A percentile compares a stretch with the other conserved stretches of the same genome.
phyloP scores from a whole-genome alignment of 495 filamentous ascomycete species.

The Jackrogersella minutella region DNA sequence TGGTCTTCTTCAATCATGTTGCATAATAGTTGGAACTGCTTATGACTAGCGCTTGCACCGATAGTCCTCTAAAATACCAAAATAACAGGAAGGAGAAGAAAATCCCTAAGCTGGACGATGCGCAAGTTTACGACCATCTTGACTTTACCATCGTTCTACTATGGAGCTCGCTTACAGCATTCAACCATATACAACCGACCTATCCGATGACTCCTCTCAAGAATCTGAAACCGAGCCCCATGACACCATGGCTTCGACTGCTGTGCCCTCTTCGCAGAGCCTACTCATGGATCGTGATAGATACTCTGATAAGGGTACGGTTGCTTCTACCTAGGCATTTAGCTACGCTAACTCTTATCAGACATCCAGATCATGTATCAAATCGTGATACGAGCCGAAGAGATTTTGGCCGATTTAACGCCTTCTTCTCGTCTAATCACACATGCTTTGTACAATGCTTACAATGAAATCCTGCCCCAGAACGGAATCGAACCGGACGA shows the following conservation, averaged over 20 bases:
- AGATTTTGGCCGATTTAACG: constrained; percentile 60
- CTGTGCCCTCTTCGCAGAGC: neutral
- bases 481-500: constrained; percentile 74
- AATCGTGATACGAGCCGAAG: constrained; percentile 76
- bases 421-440: constrained; percentile 72
- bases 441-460: constrained; percentile 80
- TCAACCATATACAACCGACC: constrained; percentile 19
- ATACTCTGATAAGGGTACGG: constrained; percentile 72
- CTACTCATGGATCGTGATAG: constrained; percentile 33
- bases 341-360: constrained; percentile 47
- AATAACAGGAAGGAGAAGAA: too few relatives aligned
- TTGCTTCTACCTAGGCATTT: neutral
- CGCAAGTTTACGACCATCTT: neutral
- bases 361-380: constrained; percentile 82
- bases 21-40: neutral
- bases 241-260: constrained; percentile 17
- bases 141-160: constrained; percentile 9
- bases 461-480: constrained; percentile 73
- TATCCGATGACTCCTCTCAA: constrained; percentile 20
- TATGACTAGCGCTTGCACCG: constrained; percentile 1
- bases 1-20: constrained; percentile 25
- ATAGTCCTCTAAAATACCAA: neutral
- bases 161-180: constrained; percentile 29
- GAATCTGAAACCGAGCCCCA: constrained; percentile 23
- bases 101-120: constrained; percentile 19